These are phyloP conservation scores for Acrasis kona DNA, from an alignment of 78 protist species.

Conservation along the genomic window DNA sequence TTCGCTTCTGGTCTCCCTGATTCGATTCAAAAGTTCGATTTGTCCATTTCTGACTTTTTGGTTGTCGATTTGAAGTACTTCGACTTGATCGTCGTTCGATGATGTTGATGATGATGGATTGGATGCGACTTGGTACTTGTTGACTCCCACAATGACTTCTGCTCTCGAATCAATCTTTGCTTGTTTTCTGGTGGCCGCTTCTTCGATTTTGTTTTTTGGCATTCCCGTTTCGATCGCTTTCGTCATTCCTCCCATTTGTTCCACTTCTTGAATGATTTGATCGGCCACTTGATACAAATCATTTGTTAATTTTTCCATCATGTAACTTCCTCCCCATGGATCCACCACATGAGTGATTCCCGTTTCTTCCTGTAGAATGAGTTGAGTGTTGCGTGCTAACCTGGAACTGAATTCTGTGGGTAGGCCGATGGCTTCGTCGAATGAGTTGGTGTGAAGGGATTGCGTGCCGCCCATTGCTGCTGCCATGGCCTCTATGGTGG, in stretches of 20 bases:
- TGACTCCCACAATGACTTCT: slow-evolving; percentile 92
- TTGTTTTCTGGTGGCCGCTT: slow-evolving; percentile 82
- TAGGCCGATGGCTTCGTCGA: slow-evolving; percentile 91
- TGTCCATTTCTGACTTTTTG: slow-evolving; percentile 43
- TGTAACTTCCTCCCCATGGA: slow-evolving; percentile 92
- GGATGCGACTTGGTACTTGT: slow-evolving; percentile 43
- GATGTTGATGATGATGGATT: too few species aligned
- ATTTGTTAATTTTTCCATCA: slow-evolving; percentile 88
- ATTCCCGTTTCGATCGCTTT: slow-evolving; percentile 57
- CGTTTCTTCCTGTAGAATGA: slow-evolving; percentile 85
- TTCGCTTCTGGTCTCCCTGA: not conserved
- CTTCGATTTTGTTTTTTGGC: slow-evolving; percentile 95
- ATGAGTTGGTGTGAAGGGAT: slow-evolving; percentile 82
- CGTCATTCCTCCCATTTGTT: slow-evolving; percentile 37
- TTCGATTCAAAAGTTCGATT: not conserved
- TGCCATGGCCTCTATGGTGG: slow-evolving; percentile 97
- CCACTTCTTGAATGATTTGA: slow-evolving; percentile 36
- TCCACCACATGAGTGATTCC: slow-evolving; percentile 75
- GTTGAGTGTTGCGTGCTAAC: slow-evolving; percentile 94
- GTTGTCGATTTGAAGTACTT: slow-evolving; percentile 69
- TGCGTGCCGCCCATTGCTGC: slow-evolving; percentile 96
- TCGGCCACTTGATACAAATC: slow-evolving; percentile 31
- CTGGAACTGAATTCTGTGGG: slow-evolving; percentile 88
- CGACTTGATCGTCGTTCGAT: slow-evolving; percentile 52
- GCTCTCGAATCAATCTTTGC: slow-evolving; percentile 84